Base-by-base conservation (phyloP, 2,329 filamentous ascomycete genomes). In the Colletotrichum higginsianum region DNA sequence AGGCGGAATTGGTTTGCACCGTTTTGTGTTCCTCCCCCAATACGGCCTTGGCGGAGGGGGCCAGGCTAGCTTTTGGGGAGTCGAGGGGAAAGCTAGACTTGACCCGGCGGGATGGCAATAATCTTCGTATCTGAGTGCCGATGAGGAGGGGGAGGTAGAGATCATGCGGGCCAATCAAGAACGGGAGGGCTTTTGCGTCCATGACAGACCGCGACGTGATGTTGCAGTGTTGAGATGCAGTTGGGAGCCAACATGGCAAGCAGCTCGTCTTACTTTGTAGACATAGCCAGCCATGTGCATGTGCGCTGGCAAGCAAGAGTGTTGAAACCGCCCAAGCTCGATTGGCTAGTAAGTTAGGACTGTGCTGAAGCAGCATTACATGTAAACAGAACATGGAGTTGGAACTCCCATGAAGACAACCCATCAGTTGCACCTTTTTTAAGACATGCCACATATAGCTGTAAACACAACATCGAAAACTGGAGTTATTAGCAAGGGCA, bases 1-100 rank as follows among this genome's bases (percentile, higher is more conserved):
- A 67, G 67, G 67, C 67, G 63, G 63, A 71, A 67, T 53, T 67
- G 56, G 15, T 47, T 67, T 71, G 56, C 26, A 49, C 67, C 67
- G 62, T 30, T 58, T 12, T 30, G 26, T 30, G 46, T 53, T n/a
- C 18, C 21, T 6, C 47, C 21, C 6, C 5, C 7, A 15, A 11
- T 23, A 21, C 12, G 15, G 46, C 16, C 61, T 55, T 61, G 61
- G 67, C 62, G 38, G 21, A 30, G 26, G 38, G 46, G 21, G 61
- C 53, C 49, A 56, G 61, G 62, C 67, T 61, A 66, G 62, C 67
- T 61, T 70, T 56, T 57, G 11, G 21, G n/a, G 26, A 30, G 4
- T 30, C 26, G 26, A 30, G 26, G 26, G 26, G 26, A 30, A 30
- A 6, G n/a, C 16, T 44, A 4, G 11, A 7, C 49, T 61, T 23